phyloP scores from a whole-genome alignment of 345 rosid genomes.

The Moringa oleifera region DNA sequence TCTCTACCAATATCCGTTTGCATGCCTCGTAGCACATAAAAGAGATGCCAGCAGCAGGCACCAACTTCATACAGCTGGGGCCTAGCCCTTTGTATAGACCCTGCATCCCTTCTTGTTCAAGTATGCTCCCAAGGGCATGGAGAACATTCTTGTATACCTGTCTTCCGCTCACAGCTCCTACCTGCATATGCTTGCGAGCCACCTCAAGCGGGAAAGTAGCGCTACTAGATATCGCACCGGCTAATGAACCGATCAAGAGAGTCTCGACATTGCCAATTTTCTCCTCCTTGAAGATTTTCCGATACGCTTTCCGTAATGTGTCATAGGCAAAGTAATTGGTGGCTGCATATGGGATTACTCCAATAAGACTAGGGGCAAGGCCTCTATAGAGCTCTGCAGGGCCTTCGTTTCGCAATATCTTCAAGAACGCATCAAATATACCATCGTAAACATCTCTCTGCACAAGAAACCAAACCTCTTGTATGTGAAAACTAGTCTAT shows the following conservation, averaged over 20 bases:
- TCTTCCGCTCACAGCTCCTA: constrained; percentile 85
- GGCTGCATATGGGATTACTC: constrained; percentile 95
- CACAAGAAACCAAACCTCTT: background rate
- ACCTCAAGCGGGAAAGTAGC: constrained; percentile 97
- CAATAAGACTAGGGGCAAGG: constrained; percentile 89
- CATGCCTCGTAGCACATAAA: constrained; percentile 99
- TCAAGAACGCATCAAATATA: constrained; percentile 67
- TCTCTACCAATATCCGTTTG: constrained; percentile 74
- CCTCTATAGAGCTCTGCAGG: constrained; percentile 88
- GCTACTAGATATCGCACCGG: constrained; percentile 83
- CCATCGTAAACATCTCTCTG: constrained; percentile 85
- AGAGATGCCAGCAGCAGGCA: constrained; percentile 97
- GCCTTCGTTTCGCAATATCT: constrained; percentile 74
- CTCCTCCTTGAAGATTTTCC: constrained; percentile 64
- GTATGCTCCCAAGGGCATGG: constrained; percentile 77
- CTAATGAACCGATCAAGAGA: constrained; percentile 80
- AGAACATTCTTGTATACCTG: constrained; percentile 79
- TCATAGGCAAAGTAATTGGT: constrained; percentile 92
- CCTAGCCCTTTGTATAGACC: constrained; percentile 92
- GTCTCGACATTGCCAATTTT: constrained; percentile 85
- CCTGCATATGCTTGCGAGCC: constrained; percentile 98
- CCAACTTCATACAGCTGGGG: constrained; percentile 93
- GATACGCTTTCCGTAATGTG: constrained; percentile 64
- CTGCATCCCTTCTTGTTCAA: constrained; percentile 69
- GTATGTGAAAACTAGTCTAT: too few species aligned